Percentiles rank a stretch among this genome's conserved stretches.
Evolutionary conservation across 2,329 filamentous ascomycete species (phyloP).

Genomic region (Cladosporium sp.): DNA sequence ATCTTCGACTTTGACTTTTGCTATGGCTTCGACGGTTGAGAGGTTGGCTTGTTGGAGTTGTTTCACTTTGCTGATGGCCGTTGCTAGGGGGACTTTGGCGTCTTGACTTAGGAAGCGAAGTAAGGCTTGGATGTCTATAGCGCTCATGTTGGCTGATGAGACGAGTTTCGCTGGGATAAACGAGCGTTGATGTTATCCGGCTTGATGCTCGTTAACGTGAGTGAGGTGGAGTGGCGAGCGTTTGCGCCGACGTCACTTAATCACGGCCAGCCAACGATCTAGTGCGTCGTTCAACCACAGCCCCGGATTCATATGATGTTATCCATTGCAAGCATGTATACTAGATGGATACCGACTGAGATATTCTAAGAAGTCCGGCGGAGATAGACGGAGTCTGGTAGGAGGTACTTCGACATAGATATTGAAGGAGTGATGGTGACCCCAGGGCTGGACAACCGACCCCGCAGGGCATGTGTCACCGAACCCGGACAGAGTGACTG

Average conservation of each 20-base stretch:
- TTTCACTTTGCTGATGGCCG: slow-evolving; percentile 56
- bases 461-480: not conserved
- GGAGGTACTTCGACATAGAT: not conserved
- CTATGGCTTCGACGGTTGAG: slow-evolving; percentile 47
- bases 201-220: not conserved
- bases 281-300: not conserved
- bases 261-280: not conserved
- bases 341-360: not conserved
- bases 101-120: slow-evolving; percentile 61
- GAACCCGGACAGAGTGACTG: not conserved
- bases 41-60: slow-evolving; percentile 54
- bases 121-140: slow-evolving; percentile 38
- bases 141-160: slow-evolving; percentile 21
- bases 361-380: not conserved
- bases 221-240: not conserved
- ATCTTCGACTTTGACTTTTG: slow-evolving; percentile 48
- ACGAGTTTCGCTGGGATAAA: too few relatives aligned
- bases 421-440: not conserved
- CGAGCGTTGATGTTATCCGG: not conserved
- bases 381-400: not conserved
- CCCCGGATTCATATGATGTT: not conserved
- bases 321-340: not conserved
- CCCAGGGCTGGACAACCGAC: not conserved
- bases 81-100: slow-evolving; percentile 56
- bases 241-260: not conserved